Evolutionary conservation across 768 basidiomycete species (phyloP), one percentile per base, ranked within the genome.

Genomic region (Phlebiopsis gigantea): DNA sequence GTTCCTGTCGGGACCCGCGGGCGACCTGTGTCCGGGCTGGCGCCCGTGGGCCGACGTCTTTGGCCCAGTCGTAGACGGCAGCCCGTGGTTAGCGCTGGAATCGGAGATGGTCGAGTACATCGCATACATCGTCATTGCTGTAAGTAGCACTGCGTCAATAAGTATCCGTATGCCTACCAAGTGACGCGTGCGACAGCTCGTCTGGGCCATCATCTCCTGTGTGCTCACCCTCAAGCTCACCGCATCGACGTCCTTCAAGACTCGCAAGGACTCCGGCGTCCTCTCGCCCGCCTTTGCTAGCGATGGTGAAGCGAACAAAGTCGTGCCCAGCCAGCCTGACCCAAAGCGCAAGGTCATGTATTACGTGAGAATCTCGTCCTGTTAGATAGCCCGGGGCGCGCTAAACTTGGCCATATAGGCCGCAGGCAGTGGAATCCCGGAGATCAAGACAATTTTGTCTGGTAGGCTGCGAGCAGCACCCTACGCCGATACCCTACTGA

Each of bases 381-480:
- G 9, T 39, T 39, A 17, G 34, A 39, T 39, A n/a, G n/a, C n/a
- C n/a, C n/a, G n/a, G n/a, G n/a, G n/a, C 42, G 17, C 25, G 1
- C n/a, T 57, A 14, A 42, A 29, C 10, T 2, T n/a, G 25, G n/a
- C 28, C 22, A n/a, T 2, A 50, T 53, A 90, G 88, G 93, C 97
- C 9, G 93, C 93, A 19, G 97, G 97, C 19, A 91, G 88, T 65
- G 97, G 97, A 47, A 95, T 98, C 55, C 94, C 95, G 0, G 96
- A 99, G 71, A 88, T 99, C 68, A 99, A 99, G 70, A 91, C 90
- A 0, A 93, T 96, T 56, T 77, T 96, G 44, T 91, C 89, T 49
- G 93, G 90, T 85, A 62, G 43, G 72, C 56, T 22, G 1, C 21
- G 4, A 43, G 8, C 34, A 17, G 29, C 24, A 39, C 24, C 10